phyloP scores from a whole-genome alignment of 768 basidiomycete species.

The Auriculariales sp. region DNA sequence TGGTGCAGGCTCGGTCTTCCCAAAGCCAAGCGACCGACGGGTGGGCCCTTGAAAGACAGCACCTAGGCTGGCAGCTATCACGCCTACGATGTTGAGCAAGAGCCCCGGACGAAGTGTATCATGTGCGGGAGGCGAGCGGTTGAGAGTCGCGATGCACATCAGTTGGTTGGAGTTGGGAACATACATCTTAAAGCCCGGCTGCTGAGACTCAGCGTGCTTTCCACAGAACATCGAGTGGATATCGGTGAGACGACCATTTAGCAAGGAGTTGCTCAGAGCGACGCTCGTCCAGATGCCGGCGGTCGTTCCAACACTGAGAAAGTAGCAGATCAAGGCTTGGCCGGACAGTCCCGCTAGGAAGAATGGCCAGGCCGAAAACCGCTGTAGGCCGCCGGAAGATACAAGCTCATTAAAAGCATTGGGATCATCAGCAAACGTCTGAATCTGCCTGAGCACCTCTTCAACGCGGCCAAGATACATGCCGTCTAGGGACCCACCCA shows the following conservation, averaged over 20 bases:
- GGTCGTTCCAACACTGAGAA: slow-evolving; percentile 14
- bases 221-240: no score
- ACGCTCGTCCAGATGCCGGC: slow-evolving; percentile 17
- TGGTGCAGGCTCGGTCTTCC: no score
- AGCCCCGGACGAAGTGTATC: slow-evolving; percentile 13
- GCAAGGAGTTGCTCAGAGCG: slow-evolving; percentile 13
- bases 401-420: no score
- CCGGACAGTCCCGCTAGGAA: slow-evolving; percentile 13
- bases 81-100: slow-evolving; percentile 12
- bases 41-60: slow-evolving; percentile 13
- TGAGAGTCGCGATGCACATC: slow-evolving; percentile 16
- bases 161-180: no score
- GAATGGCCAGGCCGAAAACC: no score
- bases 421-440: no score
- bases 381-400: no score
- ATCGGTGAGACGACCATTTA: slow-evolving; percentile 11
- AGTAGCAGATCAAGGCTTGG: slow-evolving; percentile 15
- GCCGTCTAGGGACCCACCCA: no score
- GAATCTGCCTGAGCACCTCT: no score
- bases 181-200: no score
- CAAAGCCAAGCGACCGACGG: slow-evolving; percentile 12
- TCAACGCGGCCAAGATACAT: no score
- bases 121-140: slow-evolving; percentile 13
- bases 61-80: slow-evolving; percentile 14
- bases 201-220: no score